phyloP scores from a whole-genome alignment of 345 rosid genomes.

The Arabidopsis arenosa region DNA sequence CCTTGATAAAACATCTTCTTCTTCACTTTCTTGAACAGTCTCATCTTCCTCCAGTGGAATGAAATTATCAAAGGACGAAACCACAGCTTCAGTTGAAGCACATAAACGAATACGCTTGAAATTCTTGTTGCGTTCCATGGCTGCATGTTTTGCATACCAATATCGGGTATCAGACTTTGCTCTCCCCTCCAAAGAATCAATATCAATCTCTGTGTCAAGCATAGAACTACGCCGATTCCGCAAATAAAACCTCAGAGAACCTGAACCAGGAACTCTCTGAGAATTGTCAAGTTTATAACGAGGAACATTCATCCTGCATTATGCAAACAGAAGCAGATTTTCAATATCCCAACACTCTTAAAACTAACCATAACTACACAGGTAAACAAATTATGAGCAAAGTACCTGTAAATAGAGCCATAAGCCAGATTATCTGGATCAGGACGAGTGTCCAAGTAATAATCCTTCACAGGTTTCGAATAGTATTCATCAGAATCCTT shows the following conservation, averaged over 20 bases:
- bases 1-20: conserved; percentile 41
- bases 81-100: conserved; percentile 49
- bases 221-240: conserved; percentile 46
- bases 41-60: conserved; percentile 63
- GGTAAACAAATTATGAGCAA: neutral
- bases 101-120: conserved; percentile 61
- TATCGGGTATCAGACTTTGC: conserved; percentile 77
- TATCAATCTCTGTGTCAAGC: conserved; percentile 70
- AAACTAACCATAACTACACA: conserved; percentile 3
- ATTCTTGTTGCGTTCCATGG: conserved; percentile 66
- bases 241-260: conserved; percentile 47
- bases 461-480: conserved; percentile 68
- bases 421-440: conserved; percentile 86
- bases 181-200: conserved; percentile 65
- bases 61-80: conserved; percentile 51
- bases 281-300: conserved; percentile 62
- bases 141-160: conserved; percentile 84
- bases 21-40: conserved; percentile 44
- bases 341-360: conserved; percentile 14
- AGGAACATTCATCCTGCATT: conserved; percentile 88
- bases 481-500: conserved; percentile 56
- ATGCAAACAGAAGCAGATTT: neutral
- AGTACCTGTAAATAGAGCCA: conserved; percentile 82
- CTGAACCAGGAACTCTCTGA: conserved; percentile 46
- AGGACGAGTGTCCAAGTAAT: conserved; percentile 83